phyloP scores from a whole-genome alignment of 1,284 basidiomycete species.

The Cutaneotrichosporon sp. region DNA sequence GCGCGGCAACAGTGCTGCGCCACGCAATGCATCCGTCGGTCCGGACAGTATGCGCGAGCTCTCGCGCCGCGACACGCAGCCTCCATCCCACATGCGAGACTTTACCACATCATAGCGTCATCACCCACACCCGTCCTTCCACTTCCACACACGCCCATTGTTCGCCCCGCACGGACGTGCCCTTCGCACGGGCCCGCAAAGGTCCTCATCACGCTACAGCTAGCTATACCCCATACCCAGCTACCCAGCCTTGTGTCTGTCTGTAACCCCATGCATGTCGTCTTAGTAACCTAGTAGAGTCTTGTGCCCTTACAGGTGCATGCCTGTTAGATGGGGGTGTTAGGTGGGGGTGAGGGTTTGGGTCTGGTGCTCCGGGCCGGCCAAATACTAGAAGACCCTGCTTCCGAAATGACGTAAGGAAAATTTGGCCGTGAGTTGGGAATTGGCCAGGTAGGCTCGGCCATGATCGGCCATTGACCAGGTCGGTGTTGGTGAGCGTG shows the following conservation, averaged over 20 bases:
- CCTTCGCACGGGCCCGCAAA: not conserved
- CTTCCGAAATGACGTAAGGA: not conserved
- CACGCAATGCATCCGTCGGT: conserved; percentile 24
- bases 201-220: not conserved
- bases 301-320: not conserved
- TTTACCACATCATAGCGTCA: conserved; percentile 15
- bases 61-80: conserved; percentile 33
- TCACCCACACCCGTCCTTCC: not conserved
- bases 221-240: not conserved
- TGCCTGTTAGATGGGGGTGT: not conserved
- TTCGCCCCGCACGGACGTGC: conserved; percentile 6
- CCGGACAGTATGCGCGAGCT: conserved; percentile 31
- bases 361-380: not conserved
- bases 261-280: conserved; percentile 2
- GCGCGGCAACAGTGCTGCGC: not conserved
- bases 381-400: not conserved
- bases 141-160: conserved; percentile 7
- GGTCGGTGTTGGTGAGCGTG: too few relatives aligned
- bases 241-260: not conserved
- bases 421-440: not conserved
- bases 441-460: too few relatives aligned
- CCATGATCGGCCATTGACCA: too few relatives aligned
- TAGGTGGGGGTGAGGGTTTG: not conserved
- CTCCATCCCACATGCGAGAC: conserved; percentile 41
- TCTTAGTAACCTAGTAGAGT: not conserved